Base-by-base conservation (phyloP, 2,329 filamentous ascomycete genomes). In the Venturia carpophila region DNA sequence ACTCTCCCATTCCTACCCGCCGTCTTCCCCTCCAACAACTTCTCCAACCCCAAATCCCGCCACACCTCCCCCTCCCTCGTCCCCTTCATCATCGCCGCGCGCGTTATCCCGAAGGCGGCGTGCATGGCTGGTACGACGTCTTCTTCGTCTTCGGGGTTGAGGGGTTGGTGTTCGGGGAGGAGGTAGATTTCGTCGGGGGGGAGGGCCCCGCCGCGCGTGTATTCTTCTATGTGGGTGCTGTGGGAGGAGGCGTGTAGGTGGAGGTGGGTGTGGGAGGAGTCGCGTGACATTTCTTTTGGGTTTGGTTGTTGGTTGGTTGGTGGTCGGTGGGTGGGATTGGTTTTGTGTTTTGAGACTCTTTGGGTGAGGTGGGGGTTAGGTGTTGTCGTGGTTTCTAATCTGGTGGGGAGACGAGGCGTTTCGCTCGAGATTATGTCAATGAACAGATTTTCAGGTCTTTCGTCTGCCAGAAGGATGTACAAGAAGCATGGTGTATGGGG, bases 111-210 rank as follows among this genome's bases (percentile, higher is more conserved):
- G 74, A 94, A 94, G 0, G 90, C 91, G 15, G 90, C 90, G 73
- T 94, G 90, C 77, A 94, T 90, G 75, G 94, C 90, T 0, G 91
- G 90, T 5, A 94, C 90, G 4, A 94, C 88, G 72, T 94, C 90
- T 72, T 94, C 91, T 76, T 94, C 90, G 74, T 94, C 90, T 75
- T 94, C 90, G 0, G 91, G 90, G 73, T 94, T 93, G 72, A 92
- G 82, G 49, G 90, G 91, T 74, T 91, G 89, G 73, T 92, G 85
- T 68, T 91, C 85, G 9, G 86, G 85, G 42, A 88, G 85, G n/a
- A 95, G 88, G 75, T 90, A 89, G 73, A 94, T 90, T 65, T 92
- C 89, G 77, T 94, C 90, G 67, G 77, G 74, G 4, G 73, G 70
- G 5, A 77, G 72, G 62, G 74, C 73, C 9, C 71, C 69, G 68